Conservation (phyloP, 371 early-diverging fungal genomes). For the Apophysomyces variabilis region DNA sequence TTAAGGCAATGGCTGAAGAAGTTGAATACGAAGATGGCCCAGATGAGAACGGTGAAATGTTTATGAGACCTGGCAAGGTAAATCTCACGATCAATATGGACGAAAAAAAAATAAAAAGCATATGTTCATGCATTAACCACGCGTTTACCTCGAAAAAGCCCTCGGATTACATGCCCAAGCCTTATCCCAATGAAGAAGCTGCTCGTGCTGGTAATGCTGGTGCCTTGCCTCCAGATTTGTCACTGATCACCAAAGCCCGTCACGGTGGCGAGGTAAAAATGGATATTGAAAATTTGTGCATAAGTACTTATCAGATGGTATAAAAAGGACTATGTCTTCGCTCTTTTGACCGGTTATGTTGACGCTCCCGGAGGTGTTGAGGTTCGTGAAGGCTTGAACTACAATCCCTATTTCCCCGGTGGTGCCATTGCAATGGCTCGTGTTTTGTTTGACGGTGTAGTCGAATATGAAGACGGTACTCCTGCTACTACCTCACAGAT, state of each 20-base stretch:
- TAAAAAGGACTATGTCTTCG: constrained; percentile 89
- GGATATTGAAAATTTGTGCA: not conserved
- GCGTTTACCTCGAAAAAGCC: constrained; percentile 43
- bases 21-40: constrained; percentile 94
- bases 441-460: constrained; percentile 90
- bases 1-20: constrained; percentile 94
- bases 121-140: too few relatives aligned
- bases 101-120: not conserved
- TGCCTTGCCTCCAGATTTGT: constrained; percentile 96
- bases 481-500: constrained; percentile 97
- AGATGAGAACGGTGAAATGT: constrained; percentile 93
- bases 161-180: constrained; percentile 89
- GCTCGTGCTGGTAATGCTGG: constrained; percentile 97
- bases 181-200: constrained; percentile 97
- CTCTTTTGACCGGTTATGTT: constrained; percentile 93
- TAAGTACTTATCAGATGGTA: too few relatives aligned
- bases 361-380: constrained; percentile 97
- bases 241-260: constrained; percentile 95
- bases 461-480: constrained; percentile 97
- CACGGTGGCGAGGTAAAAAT: constrained; percentile 85
- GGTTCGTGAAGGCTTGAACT: constrained; percentile 95
- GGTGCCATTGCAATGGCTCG: constrained; percentile 98
- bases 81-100: constrained; percentile 5
- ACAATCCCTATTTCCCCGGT: constrained; percentile 99
- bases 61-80: constrained; percentile 94